phyloP scores from a whole-genome alignment of 768 basidiomycete genomes.

The Pisolithus sp. region DNA sequence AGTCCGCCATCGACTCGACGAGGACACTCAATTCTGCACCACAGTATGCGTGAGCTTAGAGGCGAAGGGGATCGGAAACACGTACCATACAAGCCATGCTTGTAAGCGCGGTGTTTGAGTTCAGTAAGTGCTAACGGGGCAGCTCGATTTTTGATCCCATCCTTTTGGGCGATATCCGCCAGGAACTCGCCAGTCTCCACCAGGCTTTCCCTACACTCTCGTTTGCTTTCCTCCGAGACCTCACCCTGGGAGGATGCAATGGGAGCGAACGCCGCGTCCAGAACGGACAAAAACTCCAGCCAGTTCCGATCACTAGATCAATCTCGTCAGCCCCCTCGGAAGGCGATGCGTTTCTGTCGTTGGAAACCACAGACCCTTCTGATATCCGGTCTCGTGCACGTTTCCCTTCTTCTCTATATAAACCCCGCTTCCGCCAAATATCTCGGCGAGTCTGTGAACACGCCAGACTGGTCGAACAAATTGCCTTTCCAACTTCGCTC shows the following conservation, averaged over 20 bases:
- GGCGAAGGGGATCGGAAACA: neutral
- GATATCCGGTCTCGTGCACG: slow-evolving; percentile 52
- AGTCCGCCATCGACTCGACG: slow-evolving; percentile 50
- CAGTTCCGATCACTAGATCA: slow-evolving; percentile 71
- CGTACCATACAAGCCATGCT: slow-evolving; percentile 41
- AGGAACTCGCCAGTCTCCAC: slow-evolving; percentile 47
- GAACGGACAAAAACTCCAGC: slow-evolving; percentile 72
- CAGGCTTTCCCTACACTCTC: slow-evolving; percentile 33
- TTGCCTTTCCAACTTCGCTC: slow-evolving; percentile 58
- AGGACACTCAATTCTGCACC: slow-evolving; percentile 39
- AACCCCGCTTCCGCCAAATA: slow-evolving; percentile 54
- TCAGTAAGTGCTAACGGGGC: slow-evolving; percentile 70
- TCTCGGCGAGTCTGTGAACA: slow-evolving; percentile 74
- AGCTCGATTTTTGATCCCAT: slow-evolving; percentile 70
- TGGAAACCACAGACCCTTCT: slow-evolving; percentile 44
- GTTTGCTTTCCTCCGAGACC: slow-evolving; percentile 31
- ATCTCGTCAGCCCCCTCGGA: slow-evolving; percentile 16
- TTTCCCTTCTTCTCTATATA: slow-evolving; percentile 54
- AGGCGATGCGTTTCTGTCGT: slow-evolving; percentile 3
- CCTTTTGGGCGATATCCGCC: slow-evolving; percentile 48
- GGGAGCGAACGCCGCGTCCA: slow-evolving; percentile 59
- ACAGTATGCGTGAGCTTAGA: neutral
- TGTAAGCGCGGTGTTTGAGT: slow-evolving; percentile 54
- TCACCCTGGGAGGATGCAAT: slow-evolving; percentile 20
- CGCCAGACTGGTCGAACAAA: slow-evolving; percentile 64